These are phyloP conservation scores for Clathrospora elynae DNA, from an alignment of 2,329 filamentous ascomycete species.

Conservation along the genomic window DNA sequence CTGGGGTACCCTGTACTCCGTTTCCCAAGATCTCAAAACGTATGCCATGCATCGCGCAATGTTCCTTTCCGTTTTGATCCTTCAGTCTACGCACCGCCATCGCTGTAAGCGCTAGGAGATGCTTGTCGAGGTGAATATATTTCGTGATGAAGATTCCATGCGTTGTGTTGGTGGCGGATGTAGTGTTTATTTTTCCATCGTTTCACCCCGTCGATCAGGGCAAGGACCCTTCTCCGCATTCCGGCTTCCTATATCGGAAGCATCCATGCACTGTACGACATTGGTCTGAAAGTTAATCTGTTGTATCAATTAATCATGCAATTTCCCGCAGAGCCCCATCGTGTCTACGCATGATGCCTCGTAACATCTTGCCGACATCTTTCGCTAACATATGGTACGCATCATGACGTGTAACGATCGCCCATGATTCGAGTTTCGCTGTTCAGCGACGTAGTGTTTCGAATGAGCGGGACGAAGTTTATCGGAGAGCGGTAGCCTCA, in stretches of 20 bases:
- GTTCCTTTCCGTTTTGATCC: neutral
- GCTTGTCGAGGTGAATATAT: conserved; percentile 6
- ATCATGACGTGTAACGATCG: neutral
- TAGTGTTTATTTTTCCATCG: conserved; percentile 6
- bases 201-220: conserved; percentile 13
- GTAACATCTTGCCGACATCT: neutral
- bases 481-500: conserved; percentile 25
- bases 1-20: conserved; percentile 19
- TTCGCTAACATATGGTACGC: neutral
- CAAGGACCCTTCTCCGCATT: conserved; percentile 7
- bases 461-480: conserved; percentile 7
- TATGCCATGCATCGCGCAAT: conserved; percentile 1
- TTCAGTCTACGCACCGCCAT: neutral
- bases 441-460: conserved; percentile 1
- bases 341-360: neutral
- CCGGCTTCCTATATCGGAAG: conserved; percentile 2
- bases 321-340: conserved; percentile 14
- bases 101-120: conserved; percentile 2
- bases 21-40: conserved; percentile 4
- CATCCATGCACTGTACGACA: conserved; percentile 6
- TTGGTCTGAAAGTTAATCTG: neutral
- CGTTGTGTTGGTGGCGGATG: conserved; percentile 2
- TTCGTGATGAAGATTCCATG: conserved; percentile 1
- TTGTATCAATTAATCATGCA: conserved; percentile 3
- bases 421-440: conserved; percentile 5